Conservation (phyloP, 768 basidiomycete species). For the Naganishia friedmannii region DNA sequence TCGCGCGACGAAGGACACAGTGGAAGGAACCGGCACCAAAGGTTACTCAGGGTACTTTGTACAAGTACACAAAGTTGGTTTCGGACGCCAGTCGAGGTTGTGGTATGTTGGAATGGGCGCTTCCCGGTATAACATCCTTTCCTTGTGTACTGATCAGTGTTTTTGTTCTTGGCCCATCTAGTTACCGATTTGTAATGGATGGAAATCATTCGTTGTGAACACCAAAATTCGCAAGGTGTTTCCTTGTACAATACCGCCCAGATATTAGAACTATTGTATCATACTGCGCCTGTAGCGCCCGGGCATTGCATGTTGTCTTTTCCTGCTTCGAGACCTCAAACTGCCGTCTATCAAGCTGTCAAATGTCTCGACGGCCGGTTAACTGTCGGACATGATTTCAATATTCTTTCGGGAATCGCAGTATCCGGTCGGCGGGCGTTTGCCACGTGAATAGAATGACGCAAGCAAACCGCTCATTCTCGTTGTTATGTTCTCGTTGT, state of each 20-base stretch:
- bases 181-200: conserved; percentile 26
- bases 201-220: not conserved
- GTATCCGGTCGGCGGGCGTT: not conserved
- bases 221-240: not conserved
- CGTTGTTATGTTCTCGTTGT: too few species aligned
- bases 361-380: too few species aligned
- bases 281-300: not conserved
- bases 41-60: conserved; percentile 52
- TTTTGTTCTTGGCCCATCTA: not conserved
- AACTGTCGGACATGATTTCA: too few species aligned
- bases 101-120: conserved; percentile 40
- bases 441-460: not conserved
- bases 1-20: conserved; percentile 64
- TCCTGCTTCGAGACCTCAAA: too few species aligned
- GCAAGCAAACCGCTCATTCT: not conserved
- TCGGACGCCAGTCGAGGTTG: conserved; percentile 89
- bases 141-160: not conserved
- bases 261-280: conserved; percentile 1
- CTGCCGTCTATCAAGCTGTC: too few species aligned
- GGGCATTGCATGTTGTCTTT: not conserved
- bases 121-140: too few species aligned
- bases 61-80: conserved; percentile 84
- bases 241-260: conserved; percentile 8
- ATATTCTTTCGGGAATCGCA: not conserved
- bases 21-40: conserved; percentile 85